Conservation (phyloP, 805 yeast species). For the Cyberlindnera misumaiensis region DNA sequence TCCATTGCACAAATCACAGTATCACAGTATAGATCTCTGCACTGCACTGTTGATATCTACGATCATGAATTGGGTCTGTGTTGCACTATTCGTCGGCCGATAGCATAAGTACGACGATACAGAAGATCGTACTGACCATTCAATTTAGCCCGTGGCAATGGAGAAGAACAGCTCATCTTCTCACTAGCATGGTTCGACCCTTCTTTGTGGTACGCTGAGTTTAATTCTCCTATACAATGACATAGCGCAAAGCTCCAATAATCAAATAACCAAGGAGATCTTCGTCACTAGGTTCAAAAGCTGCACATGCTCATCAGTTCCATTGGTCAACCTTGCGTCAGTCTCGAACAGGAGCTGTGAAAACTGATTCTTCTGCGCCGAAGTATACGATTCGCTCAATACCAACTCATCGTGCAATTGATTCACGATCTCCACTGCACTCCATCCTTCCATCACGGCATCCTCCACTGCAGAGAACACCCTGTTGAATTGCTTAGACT, state of each 20-base stretch:
- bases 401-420: slow-evolving; percentile 68
- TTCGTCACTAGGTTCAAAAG: slow-evolving; percentile 56
- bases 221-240: not conserved
- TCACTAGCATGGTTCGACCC: no score
- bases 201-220: no score
- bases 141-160: no score
- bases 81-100: no score
- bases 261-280: slow-evolving; percentile 33
- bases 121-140: no score
- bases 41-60: no score
- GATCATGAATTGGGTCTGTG: no score
- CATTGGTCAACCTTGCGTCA: slow-evolving; percentile 70
- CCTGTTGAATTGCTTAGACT: slow-evolving; percentile 24
- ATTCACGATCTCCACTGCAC: slow-evolving; percentile 61
- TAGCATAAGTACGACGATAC: no score
- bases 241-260: no score
- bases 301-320: slow-evolving; percentile 85
- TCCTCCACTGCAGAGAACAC: slow-evolving; percentile 41
- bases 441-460: slow-evolving; percentile 66
- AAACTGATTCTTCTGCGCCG: slow-evolving; percentile 55
- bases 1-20: no score
- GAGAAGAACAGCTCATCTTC: no score
- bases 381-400: slow-evolving; percentile 41
- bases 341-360: slow-evolving; percentile 63
- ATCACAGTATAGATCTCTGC: no score